Evolutionary conservation across 345 rosid species (phyloP).

Genomic region (Kandelia obovata): DNA sequence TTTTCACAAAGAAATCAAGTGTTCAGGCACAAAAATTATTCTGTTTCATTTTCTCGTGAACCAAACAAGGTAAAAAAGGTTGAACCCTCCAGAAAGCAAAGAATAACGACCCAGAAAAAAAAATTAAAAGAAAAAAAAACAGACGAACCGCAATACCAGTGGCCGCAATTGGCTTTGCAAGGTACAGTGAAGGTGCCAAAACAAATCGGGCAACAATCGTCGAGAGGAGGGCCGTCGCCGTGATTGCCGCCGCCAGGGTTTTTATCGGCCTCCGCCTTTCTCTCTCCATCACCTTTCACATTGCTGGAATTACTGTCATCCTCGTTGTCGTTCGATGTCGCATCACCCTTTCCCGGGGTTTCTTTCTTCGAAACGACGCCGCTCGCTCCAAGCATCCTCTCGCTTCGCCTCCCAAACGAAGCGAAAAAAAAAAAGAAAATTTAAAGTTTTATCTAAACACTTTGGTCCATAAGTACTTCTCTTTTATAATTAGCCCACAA

Average conservation of each 20-base stretch:
- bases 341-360: not conserved
- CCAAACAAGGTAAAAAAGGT: too few species aligned
- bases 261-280: slow-evolving; percentile 21
- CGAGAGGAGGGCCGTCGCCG: slow-evolving; percentile 50
- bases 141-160: slow-evolving; percentile 89
- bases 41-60: too few species aligned
- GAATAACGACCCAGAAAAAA: not conserved
- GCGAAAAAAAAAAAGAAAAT: too few species aligned
- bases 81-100: not conserved
- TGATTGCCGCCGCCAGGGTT: slow-evolving; percentile 4
- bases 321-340: not conserved
- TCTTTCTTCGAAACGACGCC: not conserved
- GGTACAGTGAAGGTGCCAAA: slow-evolving; percentile 63
- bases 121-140: not conserved
- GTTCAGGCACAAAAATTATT: too few species aligned
- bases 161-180: slow-evolving; percentile 74
- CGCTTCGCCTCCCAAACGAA: not conserved
- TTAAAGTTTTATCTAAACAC: too few species aligned
- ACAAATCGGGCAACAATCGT: slow-evolving; percentile 83
- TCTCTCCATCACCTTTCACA: slow-evolving; percentile 14
- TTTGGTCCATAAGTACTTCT: too few species aligned
- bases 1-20: too few species aligned
- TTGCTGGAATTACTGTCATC: slow-evolving; percentile 1
- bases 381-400: not conserved
- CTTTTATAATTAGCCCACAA: too few species aligned